Evolutionary conservation across 441 rosid species (phyloP).

Genomic region (Eutrema salsugineum): DNA sequence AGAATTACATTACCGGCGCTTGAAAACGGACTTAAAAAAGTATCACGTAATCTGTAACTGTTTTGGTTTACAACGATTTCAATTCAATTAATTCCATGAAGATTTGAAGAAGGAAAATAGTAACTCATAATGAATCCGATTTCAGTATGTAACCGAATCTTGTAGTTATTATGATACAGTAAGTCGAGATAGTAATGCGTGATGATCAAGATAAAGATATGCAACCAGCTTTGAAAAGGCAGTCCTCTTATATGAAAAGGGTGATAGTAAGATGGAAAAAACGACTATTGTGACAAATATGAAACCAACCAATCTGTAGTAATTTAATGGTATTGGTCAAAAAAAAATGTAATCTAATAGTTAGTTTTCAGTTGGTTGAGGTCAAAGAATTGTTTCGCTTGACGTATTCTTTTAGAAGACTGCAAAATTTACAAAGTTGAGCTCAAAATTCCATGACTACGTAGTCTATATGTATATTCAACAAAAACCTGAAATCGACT

Average conservation of each 20-base stretch:
- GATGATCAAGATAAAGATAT: background rate
- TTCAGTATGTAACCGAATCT: no score
- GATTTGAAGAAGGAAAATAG: no score
- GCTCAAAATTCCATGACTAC: no score
- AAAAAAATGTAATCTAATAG: background rate
- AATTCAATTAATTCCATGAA: no score
- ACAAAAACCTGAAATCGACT: no score
- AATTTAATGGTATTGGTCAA: no score
- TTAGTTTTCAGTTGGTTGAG: background rate
- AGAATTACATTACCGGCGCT: background rate
- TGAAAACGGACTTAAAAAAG: background rate
- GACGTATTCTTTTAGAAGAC: background rate
- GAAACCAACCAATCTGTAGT: background rate
- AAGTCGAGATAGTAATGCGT: no score
- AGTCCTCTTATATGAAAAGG: background rate
- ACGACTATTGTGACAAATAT: background rate
- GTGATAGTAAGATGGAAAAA: background rate
- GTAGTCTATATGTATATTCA: no score
- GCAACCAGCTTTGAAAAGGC: background rate
- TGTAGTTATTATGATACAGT: no score
- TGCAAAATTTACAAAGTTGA: no score
- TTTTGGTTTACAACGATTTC: no score
- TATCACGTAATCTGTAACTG: background rate
- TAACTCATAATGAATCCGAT: no score
- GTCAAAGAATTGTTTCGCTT: background rate